Base-by-base conservation (phyloP, 139 green algal species). In the Asterochloris sp. region DNA sequence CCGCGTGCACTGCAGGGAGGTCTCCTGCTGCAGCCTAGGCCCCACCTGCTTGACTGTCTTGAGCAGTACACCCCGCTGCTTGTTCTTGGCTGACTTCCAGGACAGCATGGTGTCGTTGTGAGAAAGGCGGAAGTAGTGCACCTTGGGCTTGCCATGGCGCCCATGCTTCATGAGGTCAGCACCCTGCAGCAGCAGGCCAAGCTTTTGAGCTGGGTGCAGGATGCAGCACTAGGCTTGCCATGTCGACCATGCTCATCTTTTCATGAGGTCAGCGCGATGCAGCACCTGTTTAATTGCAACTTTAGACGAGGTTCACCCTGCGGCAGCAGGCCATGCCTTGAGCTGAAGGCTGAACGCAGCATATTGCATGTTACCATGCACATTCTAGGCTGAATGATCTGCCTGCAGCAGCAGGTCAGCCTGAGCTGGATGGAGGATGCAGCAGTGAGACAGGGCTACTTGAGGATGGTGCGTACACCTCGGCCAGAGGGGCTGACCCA, bases 131-230 rank as follows among this genome's bases (percentile, higher is more conserved):
- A 97, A 97, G 76, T 88, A 91, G 75, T 96, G 93, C 60, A 89
- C 84, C 85, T 96, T 97, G 27, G 93, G 92, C 69, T 86, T 87
- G 62, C 93, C 93, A 66, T 93, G 87, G 12, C 93, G 90, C 12
- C 93, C 93, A 86, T 96, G 94, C 86, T 97, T 97, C 64, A 92
- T 84, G 68, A 97, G 82, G 62, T 91, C 86, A 15, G 85, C 87
- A 17, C 93, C 93, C 91, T 96, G 88, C 69, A 66, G 11, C 15
- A 27, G 47, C 68, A 66, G 11, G 14, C 14, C 11, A 38, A 13
- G 16, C 16, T 13, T 47, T 0, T 6, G 28, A 24, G 2, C 64
- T 17, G 26, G 28, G 21, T 28, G 63, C 26, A 26, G 17, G 24
- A 24, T 74, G 24, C n/a, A 66, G 74, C 1, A 24, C 67, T 17